Evolutionary conservation across 2,329 filamentous ascomycete species (phyloP), one percentile per base, ranked within the genome.

Genomic region (Raffaelea albimanens): DNA sequence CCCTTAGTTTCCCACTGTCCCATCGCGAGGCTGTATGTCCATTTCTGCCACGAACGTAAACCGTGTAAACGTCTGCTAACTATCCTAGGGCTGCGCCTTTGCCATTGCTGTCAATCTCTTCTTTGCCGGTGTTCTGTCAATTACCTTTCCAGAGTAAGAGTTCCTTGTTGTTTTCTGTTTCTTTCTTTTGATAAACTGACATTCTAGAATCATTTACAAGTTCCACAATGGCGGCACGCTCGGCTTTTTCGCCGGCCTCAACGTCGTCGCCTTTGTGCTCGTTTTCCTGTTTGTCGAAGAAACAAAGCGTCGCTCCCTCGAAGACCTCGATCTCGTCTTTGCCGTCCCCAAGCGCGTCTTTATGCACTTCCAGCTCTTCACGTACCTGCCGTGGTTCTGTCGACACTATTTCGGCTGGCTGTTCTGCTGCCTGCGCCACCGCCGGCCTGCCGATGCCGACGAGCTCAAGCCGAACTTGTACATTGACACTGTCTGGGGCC

Each of bases 321-420:
- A 73, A 53, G 71, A 74, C 60, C 64, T 83, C 22, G 78, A 83
- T 54, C 73, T 75, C 51, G 68, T 77, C 45, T 78, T 77, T 55
- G 78, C 75, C 8, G 78, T 83, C 2, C 78, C 79, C 3, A 81
- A 76, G 7, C 66, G 71, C 21, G 72, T 68, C 40, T 78, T 78
- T 54, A 71, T 76, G 61, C 66, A 61, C 48, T 82, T 82, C 53
- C 78, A 83, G 56, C 52, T 73, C 19, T 70, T 64, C 54, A 71
- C 73, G 49, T 71, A 69, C 3, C 58, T 82, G 14, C 81, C 80
- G 0, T 83, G 72, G 65, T 83, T 75, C 73, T 59, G 76, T 56
- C 76, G 71, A 56, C 69, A 75, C 31, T 79, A 73, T 57, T 59
- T 83, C 16, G 58, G 82, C 41, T 64, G 71, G 25, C 65, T 68